A percentile compares a stretch with the other conserved stretches of the same genome.
phyloP scores from a whole-genome alignment of 768 basidiomycete species.

The Amanita fuliginea region DNA sequence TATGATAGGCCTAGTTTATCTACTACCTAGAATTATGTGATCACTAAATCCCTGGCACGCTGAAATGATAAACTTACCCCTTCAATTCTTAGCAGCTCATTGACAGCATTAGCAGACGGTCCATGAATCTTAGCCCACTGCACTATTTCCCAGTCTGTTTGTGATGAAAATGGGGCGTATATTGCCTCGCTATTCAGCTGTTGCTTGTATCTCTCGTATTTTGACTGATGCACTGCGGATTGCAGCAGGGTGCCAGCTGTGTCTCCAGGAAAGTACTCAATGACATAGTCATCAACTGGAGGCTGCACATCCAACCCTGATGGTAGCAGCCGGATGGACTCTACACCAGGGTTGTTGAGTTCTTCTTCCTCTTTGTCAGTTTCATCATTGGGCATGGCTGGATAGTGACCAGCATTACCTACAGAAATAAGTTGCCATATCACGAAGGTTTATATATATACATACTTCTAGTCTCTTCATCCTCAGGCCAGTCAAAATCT shows the following conservation, averaged over 20 bases:
- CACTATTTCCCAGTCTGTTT: background rate
- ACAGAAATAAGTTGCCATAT: no score
- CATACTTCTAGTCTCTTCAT: no score
- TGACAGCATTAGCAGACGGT: background rate
- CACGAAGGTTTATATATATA: no score
- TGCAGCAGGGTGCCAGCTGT: background rate
- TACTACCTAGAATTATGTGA: no score
- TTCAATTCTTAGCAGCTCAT: background rate
- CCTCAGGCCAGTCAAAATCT: background rate
- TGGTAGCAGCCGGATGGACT: no score
- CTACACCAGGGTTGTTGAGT: background rate
- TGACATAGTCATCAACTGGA: background rate
- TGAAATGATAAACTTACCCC: background rate
- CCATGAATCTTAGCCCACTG: background rate
- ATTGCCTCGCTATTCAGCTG: background rate
- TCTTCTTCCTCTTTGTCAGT: background rate
- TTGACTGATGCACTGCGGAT: background rate
- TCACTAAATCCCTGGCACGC: background rate
- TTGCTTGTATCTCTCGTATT: background rate
- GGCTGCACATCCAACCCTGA: background rate
- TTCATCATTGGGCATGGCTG: background rate
- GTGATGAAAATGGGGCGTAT: background rate
- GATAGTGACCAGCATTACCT: no score
- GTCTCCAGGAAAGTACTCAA: background rate
- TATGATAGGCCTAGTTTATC: no score